These are phyloP conservation scores for Saprolegnia parasitica DNA, from an alignment of 352 stramenopile genomes.

Conservation along the genomic window DNA sequence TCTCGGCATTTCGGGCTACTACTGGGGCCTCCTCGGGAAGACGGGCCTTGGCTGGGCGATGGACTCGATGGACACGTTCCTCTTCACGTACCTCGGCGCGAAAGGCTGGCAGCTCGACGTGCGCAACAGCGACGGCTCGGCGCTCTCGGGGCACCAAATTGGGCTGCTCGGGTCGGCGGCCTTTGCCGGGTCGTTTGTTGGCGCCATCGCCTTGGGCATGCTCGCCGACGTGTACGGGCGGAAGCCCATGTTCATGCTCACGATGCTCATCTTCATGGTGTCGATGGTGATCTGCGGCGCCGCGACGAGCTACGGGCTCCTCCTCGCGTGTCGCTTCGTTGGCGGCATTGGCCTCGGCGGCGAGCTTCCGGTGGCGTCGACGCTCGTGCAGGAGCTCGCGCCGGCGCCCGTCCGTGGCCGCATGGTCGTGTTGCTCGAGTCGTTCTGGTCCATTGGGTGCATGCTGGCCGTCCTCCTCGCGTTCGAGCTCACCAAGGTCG, in stretches of 20 bases:
- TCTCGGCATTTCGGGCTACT: slow-evolving; percentile 63
- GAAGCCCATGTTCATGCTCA: slow-evolving; percentile 62
- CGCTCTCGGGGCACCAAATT: neutral
- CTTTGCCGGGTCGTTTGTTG: slow-evolving; percentile 63
- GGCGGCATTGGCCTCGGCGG: slow-evolving; percentile 58
- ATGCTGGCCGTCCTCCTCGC: slow-evolving; percentile 55
- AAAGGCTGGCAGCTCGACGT: slow-evolving; percentile 7
- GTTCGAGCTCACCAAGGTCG: slow-evolving; percentile 42
- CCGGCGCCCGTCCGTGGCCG: slow-evolving; percentile 50
- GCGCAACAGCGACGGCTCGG: neutral
- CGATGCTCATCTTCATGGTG: slow-evolving; percentile 55
- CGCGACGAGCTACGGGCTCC: slow-evolving; percentile 49
- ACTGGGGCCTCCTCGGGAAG: slow-evolving; percentile 60
- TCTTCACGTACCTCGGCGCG: slow-evolving; percentile 54
- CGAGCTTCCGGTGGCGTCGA: slow-evolving; percentile 53
- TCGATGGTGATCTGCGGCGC: slow-evolving; percentile 44
- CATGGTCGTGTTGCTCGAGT: slow-evolving; percentile 64
- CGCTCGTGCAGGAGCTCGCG: slow-evolving; percentile 57
- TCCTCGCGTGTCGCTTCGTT: slow-evolving; percentile 55
- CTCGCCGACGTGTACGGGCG: slow-evolving; percentile 63
- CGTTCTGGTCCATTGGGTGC: slow-evolving; percentile 56
- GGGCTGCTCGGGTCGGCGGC: slow-evolving; percentile 43
- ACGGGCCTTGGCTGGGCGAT: slow-evolving; percentile 68
- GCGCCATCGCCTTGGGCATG: slow-evolving; percentile 50
- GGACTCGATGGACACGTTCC: slow-evolving; percentile 68